phyloP scores from a whole-genome alignment of 225 moss, liverwort and hornwort genomes.

The Sphagnum contortum region DNA sequence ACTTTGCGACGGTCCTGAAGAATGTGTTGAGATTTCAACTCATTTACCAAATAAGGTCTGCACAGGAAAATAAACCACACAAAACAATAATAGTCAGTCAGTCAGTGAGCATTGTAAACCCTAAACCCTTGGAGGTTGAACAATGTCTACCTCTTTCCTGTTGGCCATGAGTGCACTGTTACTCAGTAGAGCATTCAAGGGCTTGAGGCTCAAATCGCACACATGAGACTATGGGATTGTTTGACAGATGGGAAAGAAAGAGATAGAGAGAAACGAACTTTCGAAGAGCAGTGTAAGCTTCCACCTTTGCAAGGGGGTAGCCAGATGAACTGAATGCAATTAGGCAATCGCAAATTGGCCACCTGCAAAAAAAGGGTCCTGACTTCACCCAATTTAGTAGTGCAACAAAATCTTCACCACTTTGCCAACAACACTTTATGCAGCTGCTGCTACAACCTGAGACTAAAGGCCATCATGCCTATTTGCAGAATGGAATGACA shows the following conservation, averaged over 20 bases:
- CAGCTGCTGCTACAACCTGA: no score
- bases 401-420: no score
- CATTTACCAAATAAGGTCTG: conserved; percentile 91
- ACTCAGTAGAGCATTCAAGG: no score
- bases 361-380: conserved; percentile 26
- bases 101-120: no score
- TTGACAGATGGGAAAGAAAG: no score
- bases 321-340: conserved; percentile 95
- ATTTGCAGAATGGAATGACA: no score
- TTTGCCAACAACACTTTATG: no score
- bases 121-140: not conserved
- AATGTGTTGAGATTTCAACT: conserved; percentile 74
- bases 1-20: conserved; percentile 99
- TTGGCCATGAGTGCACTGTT: no score
- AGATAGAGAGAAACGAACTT: conserved; percentile 28
- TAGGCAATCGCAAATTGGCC: conserved; percentile 93
- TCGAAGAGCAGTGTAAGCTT: conserved; percentile 83
- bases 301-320: conserved; percentile 85
- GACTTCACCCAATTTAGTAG: no score
- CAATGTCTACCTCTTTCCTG: no score
- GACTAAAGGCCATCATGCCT: no score
- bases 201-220: no score
- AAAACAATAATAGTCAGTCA: conserved; percentile 9
- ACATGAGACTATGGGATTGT: not conserved
- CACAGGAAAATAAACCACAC: conserved; percentile 13